Conservation (phyloP, 192 early-diverging fungal genomes). For the Phlyctochytrium arcticum region DNA sequence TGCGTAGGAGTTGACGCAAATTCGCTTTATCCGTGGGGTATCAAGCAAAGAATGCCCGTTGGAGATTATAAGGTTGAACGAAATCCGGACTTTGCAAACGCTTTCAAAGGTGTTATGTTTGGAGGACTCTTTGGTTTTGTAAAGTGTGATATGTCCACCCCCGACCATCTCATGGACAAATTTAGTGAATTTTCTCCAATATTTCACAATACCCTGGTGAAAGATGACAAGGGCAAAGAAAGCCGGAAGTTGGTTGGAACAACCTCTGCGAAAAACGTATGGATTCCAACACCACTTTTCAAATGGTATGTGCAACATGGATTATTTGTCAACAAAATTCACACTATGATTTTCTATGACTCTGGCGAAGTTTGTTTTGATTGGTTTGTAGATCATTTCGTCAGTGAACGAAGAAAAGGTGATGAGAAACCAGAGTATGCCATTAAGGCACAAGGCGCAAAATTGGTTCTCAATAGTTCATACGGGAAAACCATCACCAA, state of each 20-base stretch:
- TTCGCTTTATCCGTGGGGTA: constrained; percentile 1
- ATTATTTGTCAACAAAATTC: background rate
- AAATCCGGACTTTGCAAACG: background rate
- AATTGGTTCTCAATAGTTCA: too few relatives aligned
- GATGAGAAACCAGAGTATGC: background rate
- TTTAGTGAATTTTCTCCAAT: background rate
- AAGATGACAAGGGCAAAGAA: background rate
- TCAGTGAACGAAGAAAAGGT: background rate
- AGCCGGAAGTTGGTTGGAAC: background rate
- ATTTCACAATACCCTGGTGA: background rate
- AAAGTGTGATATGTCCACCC: background rate
- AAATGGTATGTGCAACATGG: too few relatives aligned
- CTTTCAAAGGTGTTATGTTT: background rate
- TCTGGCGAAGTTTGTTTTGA: background rate
- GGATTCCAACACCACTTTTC: background rate
- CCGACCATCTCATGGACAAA: background rate
- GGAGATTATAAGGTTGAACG: background rate
- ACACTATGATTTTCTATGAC: background rate
- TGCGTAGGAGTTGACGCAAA: background rate
- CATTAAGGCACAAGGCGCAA: background rate
- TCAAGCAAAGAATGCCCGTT: background rate
- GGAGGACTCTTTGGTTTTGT: background rate
- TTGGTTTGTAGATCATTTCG: too few relatives aligned
- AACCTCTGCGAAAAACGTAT: background rate
- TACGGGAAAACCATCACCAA: too few relatives aligned